These are phyloP conservation scores for Eimeria acervulina DNA, from an alignment of 169 alveolate genomes.

Conservation along the genomic window DNA sequence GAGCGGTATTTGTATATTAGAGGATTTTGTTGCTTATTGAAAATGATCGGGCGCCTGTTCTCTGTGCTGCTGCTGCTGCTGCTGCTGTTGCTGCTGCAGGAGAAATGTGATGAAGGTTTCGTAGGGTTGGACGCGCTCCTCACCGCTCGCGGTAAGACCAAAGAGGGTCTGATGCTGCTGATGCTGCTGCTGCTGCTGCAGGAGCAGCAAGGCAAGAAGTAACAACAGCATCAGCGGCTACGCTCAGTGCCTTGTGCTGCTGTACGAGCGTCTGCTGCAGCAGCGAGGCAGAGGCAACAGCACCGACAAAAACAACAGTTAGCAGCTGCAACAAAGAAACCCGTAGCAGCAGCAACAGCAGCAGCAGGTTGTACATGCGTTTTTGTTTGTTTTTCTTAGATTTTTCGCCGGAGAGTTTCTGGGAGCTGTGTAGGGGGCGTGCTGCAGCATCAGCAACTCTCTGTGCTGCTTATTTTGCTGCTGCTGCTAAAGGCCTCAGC, in stretches of 20 bases:
- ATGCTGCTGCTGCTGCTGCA: not conserved
- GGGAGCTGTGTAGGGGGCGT: constrained; percentile 54
- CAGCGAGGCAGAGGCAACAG: not conserved
- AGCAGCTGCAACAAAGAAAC: not conserved
- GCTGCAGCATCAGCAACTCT: constrained; percentile 59
- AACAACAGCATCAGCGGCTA: not conserved
- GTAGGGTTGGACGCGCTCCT: constrained; percentile 48
- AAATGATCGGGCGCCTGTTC: not conserved
- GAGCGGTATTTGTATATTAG: not conserved
- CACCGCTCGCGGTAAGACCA: constrained; percentile 4
- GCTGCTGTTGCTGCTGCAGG: constrained; percentile 49
- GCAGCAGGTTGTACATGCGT: too few species aligned
- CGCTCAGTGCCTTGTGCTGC: not conserved
- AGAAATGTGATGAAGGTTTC: constrained; percentile 59
- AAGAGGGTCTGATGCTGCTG: not conserved
- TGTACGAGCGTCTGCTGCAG: not conserved
- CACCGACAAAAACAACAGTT: not conserved
- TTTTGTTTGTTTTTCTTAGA: not conserved
- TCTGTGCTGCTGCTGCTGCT: not conserved
- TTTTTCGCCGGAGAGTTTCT: constrained; percentile 7
- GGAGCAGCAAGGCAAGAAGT: not conserved
- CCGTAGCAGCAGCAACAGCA: not conserved
- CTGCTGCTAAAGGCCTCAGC: constrained; percentile 37
- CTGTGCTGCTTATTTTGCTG: constrained; percentile 50
- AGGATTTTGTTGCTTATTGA: not conserved